phyloP scores from a whole-genome alignment of 208 protist species.

The Leishmania lainsoni region DNA sequence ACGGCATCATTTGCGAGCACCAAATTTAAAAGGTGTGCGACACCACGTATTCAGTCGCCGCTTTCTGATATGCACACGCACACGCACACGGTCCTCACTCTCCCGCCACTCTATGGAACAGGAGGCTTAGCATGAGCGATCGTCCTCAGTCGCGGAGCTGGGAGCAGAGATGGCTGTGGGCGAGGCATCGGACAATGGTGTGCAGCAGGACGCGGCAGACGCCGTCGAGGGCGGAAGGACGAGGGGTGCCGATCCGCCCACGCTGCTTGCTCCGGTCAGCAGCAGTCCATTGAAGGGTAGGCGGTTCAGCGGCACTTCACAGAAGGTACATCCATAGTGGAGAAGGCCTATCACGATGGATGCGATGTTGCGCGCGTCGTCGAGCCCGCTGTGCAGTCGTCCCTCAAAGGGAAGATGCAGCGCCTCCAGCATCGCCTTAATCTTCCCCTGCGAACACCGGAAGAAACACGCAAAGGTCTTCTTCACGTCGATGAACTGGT shows the following conservation, averaged over 20 bases:
- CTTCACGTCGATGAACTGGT: slow-evolving; percentile 90
- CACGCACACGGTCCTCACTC: neutral
- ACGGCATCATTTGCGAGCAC: neutral
- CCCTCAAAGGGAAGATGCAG: slow-evolving; percentile 78
- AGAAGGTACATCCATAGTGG: slow-evolving; percentile 73
- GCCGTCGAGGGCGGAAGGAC: slow-evolving; percentile 41
- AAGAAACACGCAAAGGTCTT: slow-evolving; percentile 80
- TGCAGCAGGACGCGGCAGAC: slow-evolving; percentile 2
- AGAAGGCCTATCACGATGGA: slow-evolving; percentile 86
- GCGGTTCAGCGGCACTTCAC: slow-evolving; percentile 69
- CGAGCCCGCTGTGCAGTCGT: slow-evolving; percentile 83
- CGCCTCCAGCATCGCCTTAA: slow-evolving; percentile 88
- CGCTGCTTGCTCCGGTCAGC: slow-evolving; percentile 7
- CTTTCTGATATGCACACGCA: neutral
- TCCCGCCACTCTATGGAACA: neutral
- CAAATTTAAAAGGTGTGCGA: neutral
- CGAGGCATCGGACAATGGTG: neutral
- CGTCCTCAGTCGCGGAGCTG: slow-evolving; percentile 28
- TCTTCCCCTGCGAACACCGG: slow-evolving; percentile 77
- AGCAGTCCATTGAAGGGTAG: slow-evolving; percentile 27
- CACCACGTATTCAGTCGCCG: neutral
- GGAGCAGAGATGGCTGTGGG: slow-evolving; percentile 16
- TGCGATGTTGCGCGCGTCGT: slow-evolving; percentile 88
- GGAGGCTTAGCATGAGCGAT: slow-evolving; percentile 10
- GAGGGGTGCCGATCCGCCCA: slow-evolving; percentile 17